phyloP scores from a whole-genome alignment of 768 basidiomycete genomes.

The Sarcomyxa edulis region DNA sequence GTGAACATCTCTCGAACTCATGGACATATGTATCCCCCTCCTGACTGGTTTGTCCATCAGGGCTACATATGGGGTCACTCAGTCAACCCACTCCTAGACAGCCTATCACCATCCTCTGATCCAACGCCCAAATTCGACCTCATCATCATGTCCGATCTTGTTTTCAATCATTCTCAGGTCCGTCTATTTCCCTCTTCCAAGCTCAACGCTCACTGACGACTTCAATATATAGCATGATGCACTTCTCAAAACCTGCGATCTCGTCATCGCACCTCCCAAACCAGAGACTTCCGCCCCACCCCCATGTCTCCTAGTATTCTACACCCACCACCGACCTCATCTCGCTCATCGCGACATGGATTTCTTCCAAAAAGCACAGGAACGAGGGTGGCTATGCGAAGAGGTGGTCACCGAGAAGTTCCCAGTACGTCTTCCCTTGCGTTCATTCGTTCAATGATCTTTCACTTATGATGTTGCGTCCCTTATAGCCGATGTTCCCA shows the following conservation, averaged over 20 bases:
- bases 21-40: too few relatives aligned
- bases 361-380: slow-evolving; percentile 67
- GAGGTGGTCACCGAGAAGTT: slow-evolving; percentile 60
- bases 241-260: slow-evolving; percentile 68
- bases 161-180: slow-evolving; percentile 94
- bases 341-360: slow-evolving; percentile 77
- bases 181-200: slow-evolving; percentile 8
- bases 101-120: slow-evolving; percentile 12
- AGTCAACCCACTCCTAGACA: slow-evolving; percentile 37
- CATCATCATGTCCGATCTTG: slow-evolving; percentile 86
- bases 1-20: slow-evolving; percentile 11
- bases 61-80: slow-evolving; percentile 84
- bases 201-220: background rate
- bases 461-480: background rate
- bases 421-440: slow-evolving; percentile 38
- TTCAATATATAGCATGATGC: slow-evolving; percentile 61
- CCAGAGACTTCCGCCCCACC: slow-evolving; percentile 6
- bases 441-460: background rate
- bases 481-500: slow-evolving; percentile 80
- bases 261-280: slow-evolving; percentile 22
- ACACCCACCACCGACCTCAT: slow-evolving; percentile 84
- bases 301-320: slow-evolving; percentile 68
- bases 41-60: slow-evolving; percentile 20
- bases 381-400: slow-evolving; percentile 68
- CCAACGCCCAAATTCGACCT: slow-evolving; percentile 53